Conservation (phyloP, 176 grass and related monocot species). For the Puccinellia tenuiflora region DNA sequence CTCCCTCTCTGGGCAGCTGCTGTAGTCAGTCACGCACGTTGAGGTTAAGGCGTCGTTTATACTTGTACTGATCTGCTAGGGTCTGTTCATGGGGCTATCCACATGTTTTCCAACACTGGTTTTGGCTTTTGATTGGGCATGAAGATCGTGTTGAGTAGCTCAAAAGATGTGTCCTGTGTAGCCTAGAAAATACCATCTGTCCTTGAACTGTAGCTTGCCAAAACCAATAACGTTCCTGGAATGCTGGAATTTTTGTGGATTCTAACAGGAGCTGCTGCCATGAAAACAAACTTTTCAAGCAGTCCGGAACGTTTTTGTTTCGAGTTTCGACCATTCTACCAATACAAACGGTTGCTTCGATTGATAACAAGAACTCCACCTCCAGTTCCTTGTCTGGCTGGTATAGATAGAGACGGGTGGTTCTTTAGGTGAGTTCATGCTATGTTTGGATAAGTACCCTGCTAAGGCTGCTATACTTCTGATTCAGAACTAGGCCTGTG, state of each 20-base stretch:
- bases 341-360: background rate
- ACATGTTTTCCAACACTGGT: background rate
- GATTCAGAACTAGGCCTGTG: background rate
- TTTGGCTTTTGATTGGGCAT: constrained; percentile 11
- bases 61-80: constrained; percentile 14
- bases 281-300: background rate
- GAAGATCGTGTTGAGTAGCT: background rate
- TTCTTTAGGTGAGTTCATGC: no score
- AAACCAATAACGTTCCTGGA: background rate
- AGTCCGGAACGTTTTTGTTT: background rate
- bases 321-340: background rate
- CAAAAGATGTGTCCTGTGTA: background rate
- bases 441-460: background rate
- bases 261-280: background rate
- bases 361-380: background rate
- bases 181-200: background rate
- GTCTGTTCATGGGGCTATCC: background rate
- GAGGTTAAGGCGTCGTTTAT: background rate
- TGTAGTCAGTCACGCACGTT: background rate
- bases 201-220: background rate
- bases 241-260: background rate
- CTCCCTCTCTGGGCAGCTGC: background rate
- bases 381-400: background rate
- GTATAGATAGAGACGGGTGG: no score
- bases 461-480: background rate